Percentiles rank a stretch among this genome's conserved stretches.
These are phyloP conservation scores for Tetracentron sinense DNA, from an alignment of 164 flowering plant species.

Conservation along the genomic window DNA sequence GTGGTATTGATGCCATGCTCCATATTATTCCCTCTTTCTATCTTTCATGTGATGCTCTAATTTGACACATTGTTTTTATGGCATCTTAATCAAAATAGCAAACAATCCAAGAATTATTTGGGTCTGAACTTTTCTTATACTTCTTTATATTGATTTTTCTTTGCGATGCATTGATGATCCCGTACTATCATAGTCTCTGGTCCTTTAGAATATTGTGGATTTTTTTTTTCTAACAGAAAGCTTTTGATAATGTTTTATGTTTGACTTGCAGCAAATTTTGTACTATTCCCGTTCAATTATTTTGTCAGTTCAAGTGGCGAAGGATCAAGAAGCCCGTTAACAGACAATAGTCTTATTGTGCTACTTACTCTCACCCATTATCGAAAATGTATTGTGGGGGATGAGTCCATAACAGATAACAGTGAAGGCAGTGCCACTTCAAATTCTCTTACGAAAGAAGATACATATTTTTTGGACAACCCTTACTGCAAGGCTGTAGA, in stretches of 20 bases:
- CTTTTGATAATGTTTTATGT: slow-evolving; percentile 18
- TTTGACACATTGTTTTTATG: no score
- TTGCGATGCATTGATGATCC: not conserved
- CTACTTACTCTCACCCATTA: slow-evolving; percentile 78
- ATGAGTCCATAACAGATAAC: slow-evolving; percentile 33
- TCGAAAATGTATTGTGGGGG: slow-evolving; percentile 49
- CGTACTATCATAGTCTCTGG: not conserved
- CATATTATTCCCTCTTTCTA: no score
- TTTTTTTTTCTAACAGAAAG: not conserved
- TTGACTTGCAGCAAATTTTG: slow-evolving; percentile 69
- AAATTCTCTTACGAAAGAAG: slow-evolving; percentile 47
- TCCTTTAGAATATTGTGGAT: not conserved
- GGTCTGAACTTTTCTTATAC: not conserved
- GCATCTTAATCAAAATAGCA: no score
- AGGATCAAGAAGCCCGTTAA: slow-evolving; percentile 68
- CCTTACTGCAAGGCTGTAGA: slow-evolving; percentile 75
- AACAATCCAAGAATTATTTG: no score
- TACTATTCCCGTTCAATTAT: slow-evolving; percentile 72
- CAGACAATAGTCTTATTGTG: slow-evolving; percentile 68
- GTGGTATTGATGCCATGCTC: not conserved
- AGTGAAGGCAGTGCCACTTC: slow-evolving; percentile 34
- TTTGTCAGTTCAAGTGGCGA: slow-evolving; percentile 60
- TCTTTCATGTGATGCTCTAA: no score
- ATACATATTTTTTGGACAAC: slow-evolving; percentile 52
- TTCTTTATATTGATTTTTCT: not conserved